Evolutionary conservation across 345 rosid species (phyloP), one percentile per base, ranked within the genome.

Genomic region (Citrus trifoliata): DNA sequence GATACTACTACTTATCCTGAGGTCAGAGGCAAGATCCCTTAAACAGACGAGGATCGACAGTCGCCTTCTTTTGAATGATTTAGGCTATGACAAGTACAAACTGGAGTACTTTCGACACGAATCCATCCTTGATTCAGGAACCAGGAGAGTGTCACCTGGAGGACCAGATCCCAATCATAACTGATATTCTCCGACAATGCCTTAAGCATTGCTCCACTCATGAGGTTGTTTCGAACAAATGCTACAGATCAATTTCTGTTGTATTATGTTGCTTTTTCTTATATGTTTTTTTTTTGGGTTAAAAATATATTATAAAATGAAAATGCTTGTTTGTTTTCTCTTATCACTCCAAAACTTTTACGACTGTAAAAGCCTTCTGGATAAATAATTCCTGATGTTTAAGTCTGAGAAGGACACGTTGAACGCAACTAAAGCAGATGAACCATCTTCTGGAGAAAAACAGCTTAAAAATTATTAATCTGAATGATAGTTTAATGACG

Each of bases 91-190:
- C 21, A 55, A 58, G 25, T 19, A 72, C 12, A 71, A 74, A 67
- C 53, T 76, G 53, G 74, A 24, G 58, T 40, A 42, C 37, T 71
- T 46, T 60, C 73, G 67, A 18, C 71, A 82, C 55, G 61, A 73
- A 28, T 67, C 78, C 56, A 42, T 18, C 16, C 12, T 40, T 7
- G 78, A 58, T 65, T 0, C 80, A 18, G 40, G 40, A 4, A 9
- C 74, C 4, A 76, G 68, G 2, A 68, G 85, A 70, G 55, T 76
- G 37, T 74, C 87, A 2, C 91, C 89, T 0, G 88, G 78, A 13
- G 91, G 89, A 46, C 89, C 91, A 1, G 82, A 88, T 81, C 75
- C 82, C 67, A 79, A 79, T 42, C 89, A 88, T 76, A 83, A 88
- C 70, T 70, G 76, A 35, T 30, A 7, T 40, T 70, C 78, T 12